Base-by-base conservation (phyloP, 768 basidiomycete species). In the Steccherinum ochraceum region DNA sequence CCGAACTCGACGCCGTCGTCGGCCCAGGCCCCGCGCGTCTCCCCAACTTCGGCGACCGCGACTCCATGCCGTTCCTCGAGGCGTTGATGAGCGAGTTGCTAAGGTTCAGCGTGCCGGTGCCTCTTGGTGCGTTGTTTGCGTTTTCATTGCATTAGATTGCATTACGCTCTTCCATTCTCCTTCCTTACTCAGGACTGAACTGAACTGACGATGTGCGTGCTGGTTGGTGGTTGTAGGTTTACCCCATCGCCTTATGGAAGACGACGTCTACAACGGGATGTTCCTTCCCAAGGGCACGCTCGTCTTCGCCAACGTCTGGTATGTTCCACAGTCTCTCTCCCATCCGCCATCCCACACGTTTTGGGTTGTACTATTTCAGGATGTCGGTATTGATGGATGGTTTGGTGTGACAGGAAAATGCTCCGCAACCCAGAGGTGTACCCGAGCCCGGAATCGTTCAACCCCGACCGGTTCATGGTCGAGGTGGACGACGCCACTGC, bases 271-370 rank as follows among this genome's bases (percentile, higher is more conserved):
- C 60, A 64, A 74, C 43, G 79, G 75, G 11, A 72, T 73, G 69
- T 69, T 72, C 49, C 77, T 86, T 46, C 82, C 83, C 25, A 79
- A 81, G 60, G 84, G 84, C 12, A 75, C 83, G 3, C 61, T 84
- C 56, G 78, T 84, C 20, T 80, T 85, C 54, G 77, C 73, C 12
- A 86, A 86, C 59, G 77, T 83, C 46, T 85, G 83, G 84, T 69
- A 40, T 35, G n/a, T n/a, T n/a, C n/a, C n/a, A n/a, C n/a, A n/a
- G n/a, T n/a, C n/a, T 66, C 62, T 19, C 27, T 4, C 26, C 3
- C 53, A 27, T 13, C 21, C 10, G 11, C 23, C 48, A 12, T 30
- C 44, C 39, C 41, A 35, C 39, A 39, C 24, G n/a, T 39, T 13
- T 25, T 21, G 16, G 27, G 43, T 46, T 24, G 46, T 24, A n/a